Conservation (phyloP, 1,284 basidiomycete genomes). For the Blastosporella zonata region DNA sequence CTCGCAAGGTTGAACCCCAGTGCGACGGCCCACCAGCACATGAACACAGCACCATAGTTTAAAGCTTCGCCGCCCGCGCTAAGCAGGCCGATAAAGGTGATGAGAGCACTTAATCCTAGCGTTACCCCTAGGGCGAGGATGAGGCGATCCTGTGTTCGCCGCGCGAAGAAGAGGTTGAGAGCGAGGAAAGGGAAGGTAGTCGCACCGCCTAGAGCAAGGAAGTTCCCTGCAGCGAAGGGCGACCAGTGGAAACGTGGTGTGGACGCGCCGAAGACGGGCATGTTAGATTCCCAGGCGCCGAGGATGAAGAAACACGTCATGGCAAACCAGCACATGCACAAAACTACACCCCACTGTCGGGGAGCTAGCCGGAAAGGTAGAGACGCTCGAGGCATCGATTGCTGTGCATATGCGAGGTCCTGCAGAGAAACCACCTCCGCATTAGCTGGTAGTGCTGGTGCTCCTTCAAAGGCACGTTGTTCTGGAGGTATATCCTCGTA, state of each 20-base stretch:
- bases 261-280: conserved; percentile 59
- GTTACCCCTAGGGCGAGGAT: conserved; percentile 53
- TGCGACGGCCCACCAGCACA: conserved; percentile 66
- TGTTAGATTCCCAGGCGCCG: conserved; percentile 69
- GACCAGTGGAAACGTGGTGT: conserved; percentile 47
- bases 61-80: conserved; percentile 31
- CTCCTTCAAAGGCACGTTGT: conserved; percentile 6
- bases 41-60: conserved; percentile 50
- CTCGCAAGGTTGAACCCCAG: conserved; percentile 69
- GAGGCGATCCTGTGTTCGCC: conserved; percentile 57
- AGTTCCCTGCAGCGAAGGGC: conserved; percentile 65
- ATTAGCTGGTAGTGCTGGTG: neutral
- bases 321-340: conserved; percentile 69
- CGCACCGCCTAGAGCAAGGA: conserved; percentile 66
- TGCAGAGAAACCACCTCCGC: conserved; percentile 1
- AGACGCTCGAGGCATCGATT: neutral
- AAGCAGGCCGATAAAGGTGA: conserved; percentile 49
- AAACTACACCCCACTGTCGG: conserved; percentile 49
- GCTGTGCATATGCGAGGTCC: neutral
- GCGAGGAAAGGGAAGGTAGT: conserved; percentile 66
- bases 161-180: conserved; percentile 54
- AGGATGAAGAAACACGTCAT: conserved; percentile 75
- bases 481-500: conserved; percentile 51
- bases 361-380: conserved; percentile 18
- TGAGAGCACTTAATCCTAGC: conserved; percentile 50